A percentile compares a stretch with the other conserved stretches of the same genome.
phyloP scores from a whole-genome alignment of 441 rosid genomes.

The Adansonia gregorii region DNA sequence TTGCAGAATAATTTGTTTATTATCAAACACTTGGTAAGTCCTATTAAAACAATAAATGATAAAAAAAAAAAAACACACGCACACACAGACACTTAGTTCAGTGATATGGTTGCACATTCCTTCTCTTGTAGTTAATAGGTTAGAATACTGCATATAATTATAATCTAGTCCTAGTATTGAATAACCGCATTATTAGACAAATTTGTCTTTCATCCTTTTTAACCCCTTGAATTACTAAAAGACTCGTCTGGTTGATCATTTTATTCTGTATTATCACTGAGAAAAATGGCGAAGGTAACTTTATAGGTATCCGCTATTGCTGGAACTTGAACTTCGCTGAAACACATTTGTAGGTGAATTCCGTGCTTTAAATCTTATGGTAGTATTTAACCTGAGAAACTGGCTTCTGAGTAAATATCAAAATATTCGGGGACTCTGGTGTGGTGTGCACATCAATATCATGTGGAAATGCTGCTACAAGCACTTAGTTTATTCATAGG shows the following conservation, averaged over 20 bases:
- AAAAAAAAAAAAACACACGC: not conserved
- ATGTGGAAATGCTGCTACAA: not conserved
- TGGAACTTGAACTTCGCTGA: not conserved
- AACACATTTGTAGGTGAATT: not conserved
- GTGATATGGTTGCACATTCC: not conserved
- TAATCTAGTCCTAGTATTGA: not conserved
- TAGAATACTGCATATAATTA: slow-evolving; percentile 18
- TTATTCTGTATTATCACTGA: not conserved
- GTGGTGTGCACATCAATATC: not conserved
- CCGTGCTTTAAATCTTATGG: not conserved
- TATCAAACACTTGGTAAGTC: not conserved
- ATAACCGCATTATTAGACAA: not conserved
- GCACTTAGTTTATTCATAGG: not conserved
- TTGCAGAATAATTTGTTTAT: not conserved
- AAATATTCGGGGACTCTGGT: not conserved
- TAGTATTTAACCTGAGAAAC: not conserved
- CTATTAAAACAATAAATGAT: not conserved
- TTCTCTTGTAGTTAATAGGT: slow-evolving; percentile 4
- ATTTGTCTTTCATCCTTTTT: slow-evolving; percentile 1
- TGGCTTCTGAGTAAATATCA: not conserved
- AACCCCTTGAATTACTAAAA: not conserved
- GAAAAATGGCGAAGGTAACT: not conserved
- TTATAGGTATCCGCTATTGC: not conserved
- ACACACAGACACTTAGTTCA: not conserved
- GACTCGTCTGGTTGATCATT: not conserved